These are phyloP conservation scores for Pythium periplocum DNA, from an alignment of 352 stramenopile species.

Conservation along the genomic window DNA sequence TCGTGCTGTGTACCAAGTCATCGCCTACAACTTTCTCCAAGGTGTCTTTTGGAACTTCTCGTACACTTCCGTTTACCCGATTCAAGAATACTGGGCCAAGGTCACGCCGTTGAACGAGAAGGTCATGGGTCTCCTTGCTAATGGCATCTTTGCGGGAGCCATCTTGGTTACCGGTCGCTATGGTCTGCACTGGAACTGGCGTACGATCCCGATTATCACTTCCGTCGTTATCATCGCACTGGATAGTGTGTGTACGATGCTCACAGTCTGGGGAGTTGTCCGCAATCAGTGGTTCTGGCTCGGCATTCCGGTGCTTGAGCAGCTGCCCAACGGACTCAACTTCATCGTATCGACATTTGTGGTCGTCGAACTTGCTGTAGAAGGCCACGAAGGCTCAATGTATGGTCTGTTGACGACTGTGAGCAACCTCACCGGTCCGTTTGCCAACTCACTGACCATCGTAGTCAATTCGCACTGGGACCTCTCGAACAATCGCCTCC, in stretches of 20 bases:
- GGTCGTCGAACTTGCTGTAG: slow-evolving; percentile 18
- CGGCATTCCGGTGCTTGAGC: slow-evolving; percentile 9
- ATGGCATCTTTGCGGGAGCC: slow-evolving; percentile 1
- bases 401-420: slow-evolving; percentile 13
- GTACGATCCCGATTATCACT: not conserved
- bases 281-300: slow-evolving; percentile 16
- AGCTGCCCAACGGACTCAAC: slow-evolving; percentile 9
- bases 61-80: not conserved
- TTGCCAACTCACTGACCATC: slow-evolving; percentile 12
- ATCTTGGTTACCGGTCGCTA: slow-evolving; percentile 9
- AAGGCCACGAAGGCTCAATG: slow-evolving; percentile 14
- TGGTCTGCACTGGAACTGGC: slow-evolving; percentile 17
- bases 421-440: slow-evolving; percentile 3
- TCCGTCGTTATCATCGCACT: slow-evolving; percentile 5
- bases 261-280: slow-evolving; percentile 10
- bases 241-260: slow-evolving; percentile 2
- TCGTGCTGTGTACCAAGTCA: slow-evolving; percentile 10
- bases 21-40: slow-evolving; percentile 12
- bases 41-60: slow-evolving; percentile 9
- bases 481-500: slow-evolving; percentile 6
- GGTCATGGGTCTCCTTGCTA: slow-evolving; percentile 2
- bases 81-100: slow-evolving; percentile 10
- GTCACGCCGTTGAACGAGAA: slow-evolving; percentile 10
- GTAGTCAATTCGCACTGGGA: slow-evolving; percentile 6
- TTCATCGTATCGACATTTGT: slow-evolving; percentile 14